Evolutionary conservation across 192 early-diverging fungal genomes (phyloP), one percentile per base, ranked within the genome.

Genomic region (Helicostylum pulchrum): DNA sequence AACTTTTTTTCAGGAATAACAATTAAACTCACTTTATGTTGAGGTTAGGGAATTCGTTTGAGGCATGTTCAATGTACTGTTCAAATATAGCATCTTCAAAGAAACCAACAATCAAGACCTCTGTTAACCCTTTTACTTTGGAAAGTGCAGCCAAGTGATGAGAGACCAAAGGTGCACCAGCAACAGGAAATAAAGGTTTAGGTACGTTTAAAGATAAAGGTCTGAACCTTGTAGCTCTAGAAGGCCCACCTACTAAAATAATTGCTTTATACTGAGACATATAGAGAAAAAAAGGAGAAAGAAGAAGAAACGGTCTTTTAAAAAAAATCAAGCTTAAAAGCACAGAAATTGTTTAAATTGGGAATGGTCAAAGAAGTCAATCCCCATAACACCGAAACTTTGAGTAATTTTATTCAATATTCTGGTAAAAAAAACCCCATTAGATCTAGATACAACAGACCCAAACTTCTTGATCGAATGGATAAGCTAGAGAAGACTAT

Each of bases 131-230:
- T 49, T 87, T 79, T 50, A 97, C 79, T 75, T 89, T 90, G 15
- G 94, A 90, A 39, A 99, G 85, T 5, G 95, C 94, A 44, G 87
- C 85, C 67, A 99, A 87, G 74, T 97, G 97, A 81, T 99, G 97
- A 74, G 88, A 92, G 79, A 97, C 94, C 78, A 97, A 92, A 61
- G 97, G 94, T 51, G 82, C 80, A 26, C 95, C 95, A 36, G 94
- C 97, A 50, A 99, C 93, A 5, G 97, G 97, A 79, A 99, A 99
- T 60, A 99, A 80, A 21, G 97, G 95, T 77, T 99, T 96, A 43
- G 97, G 97, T 7, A 89, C 84, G 70, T 95, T 89, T 83, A 97
- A 88, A 58, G 94, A 97, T 58, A 99, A 80, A 17, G 97, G 95
- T 32, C 97, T 87, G 85, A 99, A 99, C 59, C 95, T 89, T 20